These are phyloP conservation scores for Hemileccinum impolitum DNA, from an alignment of 768 basidiomycete species.

Conservation along the genomic window DNA sequence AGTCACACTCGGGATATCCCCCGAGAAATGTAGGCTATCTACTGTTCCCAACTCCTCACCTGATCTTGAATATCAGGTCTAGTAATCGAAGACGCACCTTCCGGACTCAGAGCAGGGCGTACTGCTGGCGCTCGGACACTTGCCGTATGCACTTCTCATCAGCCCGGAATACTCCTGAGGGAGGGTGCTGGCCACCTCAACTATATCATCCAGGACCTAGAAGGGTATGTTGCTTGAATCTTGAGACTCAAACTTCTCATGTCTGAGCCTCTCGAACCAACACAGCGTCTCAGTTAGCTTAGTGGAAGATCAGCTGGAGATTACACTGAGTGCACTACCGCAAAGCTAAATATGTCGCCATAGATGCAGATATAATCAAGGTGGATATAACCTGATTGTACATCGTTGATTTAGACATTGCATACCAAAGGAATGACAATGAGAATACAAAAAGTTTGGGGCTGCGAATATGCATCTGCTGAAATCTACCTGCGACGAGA, in stretches of 20 bases:
- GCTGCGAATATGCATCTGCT: no score
- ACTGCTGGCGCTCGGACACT: constrained; percentile 75
- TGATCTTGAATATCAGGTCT: constrained; percentile 48
- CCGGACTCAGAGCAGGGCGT: constrained; percentile 71
- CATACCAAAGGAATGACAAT: neutral
- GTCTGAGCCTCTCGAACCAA: neutral
- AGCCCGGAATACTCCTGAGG: constrained; percentile 47
- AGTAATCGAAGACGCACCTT: constrained; percentile 88
- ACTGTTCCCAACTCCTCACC: neutral
- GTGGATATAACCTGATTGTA: neutral
- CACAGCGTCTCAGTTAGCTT: constrained; percentile 19
- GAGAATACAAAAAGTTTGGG: neutral
- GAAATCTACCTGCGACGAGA: no score
- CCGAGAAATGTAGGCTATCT: constrained; percentile 49
- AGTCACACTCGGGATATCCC: constrained; percentile 44
- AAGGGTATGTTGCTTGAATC: constrained; percentile 44
- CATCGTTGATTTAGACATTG: neutral
- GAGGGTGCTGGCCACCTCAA: constrained; percentile 43
- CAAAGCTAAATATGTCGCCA: constrained; percentile 9
- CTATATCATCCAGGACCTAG: constrained; percentile 67
- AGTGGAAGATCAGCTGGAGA: constrained; percentile 21
- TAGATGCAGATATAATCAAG: neutral
- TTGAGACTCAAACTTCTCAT: neutral
- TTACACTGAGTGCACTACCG: constrained; percentile 11
- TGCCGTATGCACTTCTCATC: constrained; percentile 82